Evolutionary conservation across 169 alveolate species (phyloP).

Genomic region (Eimeria necatrix): DNA sequence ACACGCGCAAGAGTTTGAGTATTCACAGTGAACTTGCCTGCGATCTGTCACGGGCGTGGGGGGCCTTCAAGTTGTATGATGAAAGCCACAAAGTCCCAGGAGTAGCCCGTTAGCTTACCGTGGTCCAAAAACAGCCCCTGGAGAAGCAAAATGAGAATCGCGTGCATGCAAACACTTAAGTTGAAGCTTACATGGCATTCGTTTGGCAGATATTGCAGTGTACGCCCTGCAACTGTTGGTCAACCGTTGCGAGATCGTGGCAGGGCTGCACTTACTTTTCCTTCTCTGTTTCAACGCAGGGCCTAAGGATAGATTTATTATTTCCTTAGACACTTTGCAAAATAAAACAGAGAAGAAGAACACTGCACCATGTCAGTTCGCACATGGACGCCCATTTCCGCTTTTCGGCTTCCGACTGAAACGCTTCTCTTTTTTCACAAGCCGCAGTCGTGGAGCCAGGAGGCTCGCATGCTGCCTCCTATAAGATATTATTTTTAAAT

Average conservation of each 20-base stretch:
- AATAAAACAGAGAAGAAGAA: background rate
- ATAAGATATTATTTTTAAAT: background rate
- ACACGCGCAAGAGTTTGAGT: too few relatives aligned
- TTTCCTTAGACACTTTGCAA: background rate
- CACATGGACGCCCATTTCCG: slow-evolving; percentile 71
- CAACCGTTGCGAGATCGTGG: background rate
- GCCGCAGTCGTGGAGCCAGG: background rate
- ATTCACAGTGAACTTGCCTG: background rate
- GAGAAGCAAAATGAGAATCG: background rate
- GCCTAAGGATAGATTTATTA: background rate
- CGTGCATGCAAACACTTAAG: background rate
- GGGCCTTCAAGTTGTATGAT: background rate
- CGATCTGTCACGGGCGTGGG: slow-evolving; percentile 58
- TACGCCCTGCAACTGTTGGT: background rate
- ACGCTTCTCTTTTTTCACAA: background rate
- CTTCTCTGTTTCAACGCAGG: slow-evolving; percentile 25
- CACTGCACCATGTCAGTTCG: slow-evolving; percentile 36
- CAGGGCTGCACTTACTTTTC: slow-evolving; percentile 4
- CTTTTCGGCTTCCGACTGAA: slow-evolving; percentile 63
- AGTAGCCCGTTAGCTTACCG: background rate
- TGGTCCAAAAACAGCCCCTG: background rate
- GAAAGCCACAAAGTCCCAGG: background rate
- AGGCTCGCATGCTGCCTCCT: slow-evolving; percentile 69
- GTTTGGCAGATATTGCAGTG: background rate
- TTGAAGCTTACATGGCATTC: background rate